Evolutionary conservation across 139 green algal species (phyloP).

Genomic region (Yamagishiella unicocca): DNA sequence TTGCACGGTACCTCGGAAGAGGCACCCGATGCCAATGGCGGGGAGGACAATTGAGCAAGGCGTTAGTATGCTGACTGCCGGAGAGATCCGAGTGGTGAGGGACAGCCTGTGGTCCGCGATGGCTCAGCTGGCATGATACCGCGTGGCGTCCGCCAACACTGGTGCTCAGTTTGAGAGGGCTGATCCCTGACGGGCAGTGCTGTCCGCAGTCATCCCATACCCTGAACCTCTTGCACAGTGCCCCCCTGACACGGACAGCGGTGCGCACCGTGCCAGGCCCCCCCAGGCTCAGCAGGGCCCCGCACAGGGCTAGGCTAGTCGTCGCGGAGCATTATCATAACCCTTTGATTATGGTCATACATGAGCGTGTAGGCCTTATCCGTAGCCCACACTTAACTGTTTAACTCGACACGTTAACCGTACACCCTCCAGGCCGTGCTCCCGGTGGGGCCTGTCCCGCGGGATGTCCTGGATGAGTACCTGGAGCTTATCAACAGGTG

Average conservation of each 20-base stretch:
- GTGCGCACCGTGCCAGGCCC: background rate
- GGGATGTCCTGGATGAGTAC: slow-evolving; percentile 74
- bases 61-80: slow-evolving; percentile 73
- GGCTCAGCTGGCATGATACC: background rate
- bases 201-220: background rate
- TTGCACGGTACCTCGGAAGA: too few species aligned
- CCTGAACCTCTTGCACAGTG: background rate
- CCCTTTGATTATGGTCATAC: too few species aligned
- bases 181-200: background rate
- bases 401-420: too few species aligned
- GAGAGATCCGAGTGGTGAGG: slow-evolving; percentile 82
- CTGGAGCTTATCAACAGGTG: slow-evolving; percentile 66
- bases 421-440: slow-evolving; percentile 85
- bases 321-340: too few species aligned
- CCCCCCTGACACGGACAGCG: background rate
- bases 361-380: too few species aligned
- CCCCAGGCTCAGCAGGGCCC: background rate
- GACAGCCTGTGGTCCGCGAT: background rate
- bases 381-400: too few species aligned
- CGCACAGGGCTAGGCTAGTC: too few species aligned
- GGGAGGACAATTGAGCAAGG: slow-evolving; percentile 71
- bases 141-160: background rate
- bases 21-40: too few species aligned
- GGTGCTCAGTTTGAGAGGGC: background rate
- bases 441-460: slow-evolving; percentile 74